Base-by-base conservation (phyloP, 495 filamentous ascomycete genomes). In the Extremus antarcticus region DNA sequence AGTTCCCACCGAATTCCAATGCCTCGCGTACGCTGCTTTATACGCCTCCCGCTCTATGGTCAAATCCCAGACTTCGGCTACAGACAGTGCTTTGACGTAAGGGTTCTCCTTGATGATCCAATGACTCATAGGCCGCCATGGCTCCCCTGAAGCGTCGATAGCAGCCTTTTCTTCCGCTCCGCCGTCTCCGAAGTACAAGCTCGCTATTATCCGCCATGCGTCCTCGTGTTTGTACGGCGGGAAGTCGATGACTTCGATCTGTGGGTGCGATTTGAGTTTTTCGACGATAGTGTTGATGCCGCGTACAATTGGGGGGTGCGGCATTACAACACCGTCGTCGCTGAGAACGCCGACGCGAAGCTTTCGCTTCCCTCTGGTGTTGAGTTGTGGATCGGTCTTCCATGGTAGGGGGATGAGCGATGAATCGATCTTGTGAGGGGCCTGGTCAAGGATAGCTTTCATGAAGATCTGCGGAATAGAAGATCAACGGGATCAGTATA, bases 391-490 rank as follows among this genome's bases (percentile, higher is more conserved):
- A 1, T 19, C 41, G 7, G 60, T 48, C 43, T 62, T 56, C 63
- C 63, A 66, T 4, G 49, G 51, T 38, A 66, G n/a, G 1, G 47
- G 54, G 4, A 66, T 38, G 3, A 61, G 49, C 20, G 23, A 45
- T 3, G 61, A 58, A 19, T 66, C 63, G 20, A 29, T 45, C 2
- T 56, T 51, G 57, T 55, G 61, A 1, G 63, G 61, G 25, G 51
- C 13, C 49, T 56, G 48, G 22, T 56, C 57, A 7, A 66, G 29
- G 17, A 61, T 21, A 2, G 53, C 45, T 49, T 74, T 75, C 59
- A 83, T 82, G 61, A 89, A 88, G 0, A 87, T 59, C 43, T 77
- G 79, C n/a, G n/a, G n/a, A n/a, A n/a, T n/a, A n/a, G n/a, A n/a
- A n/a, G n/a, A n/a, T n/a, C n/a, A n/a, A n/a, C n/a, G n/a, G n/a